Conservation (phyloP, 352 stramenopile genomes). For the Phytophthora pini region DNA sequence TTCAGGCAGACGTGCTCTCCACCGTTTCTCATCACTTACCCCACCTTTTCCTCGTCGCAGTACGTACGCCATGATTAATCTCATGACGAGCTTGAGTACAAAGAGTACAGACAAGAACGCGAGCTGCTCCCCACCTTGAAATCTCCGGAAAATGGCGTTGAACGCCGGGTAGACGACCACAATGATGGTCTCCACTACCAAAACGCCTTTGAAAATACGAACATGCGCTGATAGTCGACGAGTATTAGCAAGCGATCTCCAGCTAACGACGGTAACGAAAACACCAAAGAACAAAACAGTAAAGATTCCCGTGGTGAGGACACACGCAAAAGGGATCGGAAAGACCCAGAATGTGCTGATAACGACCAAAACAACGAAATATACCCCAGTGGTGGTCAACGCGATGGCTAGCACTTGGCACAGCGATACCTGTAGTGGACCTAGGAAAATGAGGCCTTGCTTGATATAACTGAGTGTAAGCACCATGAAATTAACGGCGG, state of each 20-base stretch:
- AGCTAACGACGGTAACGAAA: background rate
- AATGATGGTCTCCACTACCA: background rate
- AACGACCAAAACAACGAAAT: background rate
- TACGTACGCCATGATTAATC: background rate
- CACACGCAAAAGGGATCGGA: background rate
- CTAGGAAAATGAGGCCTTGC: background rate
- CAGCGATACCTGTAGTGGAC: background rate
- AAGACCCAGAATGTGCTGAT: background rate
- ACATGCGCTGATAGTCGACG: background rate
- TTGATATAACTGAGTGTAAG: background rate
- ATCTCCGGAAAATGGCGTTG: background rate
- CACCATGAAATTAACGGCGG: background rate
- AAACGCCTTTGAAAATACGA: constrained; percentile 1
- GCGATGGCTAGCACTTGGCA: background rate
- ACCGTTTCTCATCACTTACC: background rate
- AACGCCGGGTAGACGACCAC: background rate
- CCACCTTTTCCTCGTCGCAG: background rate
- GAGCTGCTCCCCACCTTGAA: background rate
- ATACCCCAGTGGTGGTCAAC: background rate
- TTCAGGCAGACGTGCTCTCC: background rate
- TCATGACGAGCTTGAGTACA: background rate
- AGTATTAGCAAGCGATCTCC: background rate
- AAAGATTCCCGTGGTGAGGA: background rate
- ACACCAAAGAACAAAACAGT: background rate
- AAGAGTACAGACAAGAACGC: background rate